A percentile compares a stretch with the other conserved stretches of the same genome.
Evolutionary conservation across 345 rosid species (phyloP).

Genomic region (rapeseed (Brassica napus)): Da-Ae NC_063445.1:53379501-53380000

Average conservation of each 20-base stretch:
- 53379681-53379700: slow-evolving; percentile 50
- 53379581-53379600: background rate
- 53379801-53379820: slow-evolving; percentile 59
- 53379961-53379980: background rate
- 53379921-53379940: slow-evolving; percentile 9
- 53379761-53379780: slow-evolving; percentile 53
- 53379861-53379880: slow-evolving; percentile 59
- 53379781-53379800: slow-evolving; percentile 64
- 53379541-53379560: background rate
- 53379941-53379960: background rate
- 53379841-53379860: slow-evolving; percentile 50
- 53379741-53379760: background rate
- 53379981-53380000: too few species aligned
- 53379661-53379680: slow-evolving; percentile 56
- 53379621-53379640: slow-evolving; percentile 56
- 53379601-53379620: slow-evolving; percentile 55
- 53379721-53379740: background rate
- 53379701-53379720: background rate
- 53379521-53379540: background rate
- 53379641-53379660: slow-evolving; percentile 43
- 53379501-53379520: background rate
- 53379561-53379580: background rate
- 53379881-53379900: slow-evolving; percentile 61
- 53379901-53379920: slow-evolving; percentile 59
- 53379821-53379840: slow-evolving; percentile 69